A percentile compares a stretch with the other conserved stretches of the same genome.
Evolutionary conservation across 495 filamentous ascomycete species (phyloP).

Genomic region (Daldinia decipiens): DNA sequence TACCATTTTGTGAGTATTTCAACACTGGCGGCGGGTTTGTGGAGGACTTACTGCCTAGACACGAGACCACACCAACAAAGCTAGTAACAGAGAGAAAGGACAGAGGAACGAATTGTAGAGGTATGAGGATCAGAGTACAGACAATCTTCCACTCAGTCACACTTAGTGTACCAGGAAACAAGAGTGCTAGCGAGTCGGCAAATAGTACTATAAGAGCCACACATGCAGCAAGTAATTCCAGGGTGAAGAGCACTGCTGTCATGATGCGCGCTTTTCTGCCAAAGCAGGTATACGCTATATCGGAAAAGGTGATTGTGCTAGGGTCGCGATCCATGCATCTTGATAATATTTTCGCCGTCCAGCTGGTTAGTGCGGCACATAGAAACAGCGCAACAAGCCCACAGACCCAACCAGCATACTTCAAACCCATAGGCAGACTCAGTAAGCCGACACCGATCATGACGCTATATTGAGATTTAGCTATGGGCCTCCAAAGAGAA

Average conservation of each 20-base stretch:
- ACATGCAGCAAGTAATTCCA: conserved; percentile 89
- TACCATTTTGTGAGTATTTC: conserved; percentile 28
- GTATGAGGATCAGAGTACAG: conserved; percentile 81
- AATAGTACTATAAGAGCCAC: conserved; percentile 94
- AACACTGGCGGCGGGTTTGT: not conserved
- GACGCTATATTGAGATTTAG: conserved; percentile 59
- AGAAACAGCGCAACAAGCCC: conserved; percentile 80
- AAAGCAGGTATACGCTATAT: conserved; percentile 92
- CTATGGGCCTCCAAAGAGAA: not conserved
- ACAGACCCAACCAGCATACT: conserved; percentile 90
- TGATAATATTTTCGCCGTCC: conserved; percentile 87
- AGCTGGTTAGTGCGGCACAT: conserved; percentile 78
- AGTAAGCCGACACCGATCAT: conserved; percentile 91
- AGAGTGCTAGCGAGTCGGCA: conserved; percentile 83
- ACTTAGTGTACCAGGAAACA: conserved; percentile 76
- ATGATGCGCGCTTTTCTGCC: conserved; percentile 82
- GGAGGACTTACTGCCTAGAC: conserved; percentile 77
- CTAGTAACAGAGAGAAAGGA: conserved; percentile 88
- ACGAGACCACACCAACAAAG: conserved; percentile 87
- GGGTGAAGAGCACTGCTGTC: conserved; percentile 84
- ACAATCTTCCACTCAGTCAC: conserved; percentile 85
- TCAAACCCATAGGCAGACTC: conserved; percentile 88
- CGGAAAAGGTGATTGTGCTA: conserved; percentile 84
- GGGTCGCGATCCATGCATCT: conserved; percentile 88
- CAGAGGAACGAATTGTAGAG: conserved; percentile 86